Evolutionary conservation across 2,329 filamentous ascomycete species (phyloP), one percentile per base, ranked within the genome.

Genomic region (Blastomyces silverae): DNA sequence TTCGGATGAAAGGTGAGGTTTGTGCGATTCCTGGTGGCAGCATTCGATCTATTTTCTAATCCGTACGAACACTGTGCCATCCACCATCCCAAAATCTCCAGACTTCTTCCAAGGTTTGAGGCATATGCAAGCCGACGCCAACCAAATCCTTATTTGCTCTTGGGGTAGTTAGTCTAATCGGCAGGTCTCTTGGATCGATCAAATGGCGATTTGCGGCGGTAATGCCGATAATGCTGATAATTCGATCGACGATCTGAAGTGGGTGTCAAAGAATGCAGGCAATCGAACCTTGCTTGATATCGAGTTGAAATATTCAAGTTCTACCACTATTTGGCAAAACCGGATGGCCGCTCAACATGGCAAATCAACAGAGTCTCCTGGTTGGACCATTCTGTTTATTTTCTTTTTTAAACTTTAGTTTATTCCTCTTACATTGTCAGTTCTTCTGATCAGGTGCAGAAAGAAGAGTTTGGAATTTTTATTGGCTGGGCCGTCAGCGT

Each of bases 291-390:
- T 39, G 37, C 50, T 53, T 31, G 25, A 53, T 53, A 31, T 52
- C 25, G 22, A 52, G 4, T 52, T 52, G 48, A 52, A 10, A 52
- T 52, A 52, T 31, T 53, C 50, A 53, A 31, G 50, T 53, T 53
- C 11, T 31, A 31, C 13, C 25, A 53, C 17, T 25, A 53, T 17
- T 53, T 28, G 11, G 6, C 22, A 13, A 53, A 53, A 53, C 50
- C 13, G 13, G 50, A 31, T 53, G 8, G 25, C 7, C 20, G 6
- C 22, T 53, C 13, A 7, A 5, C 7, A 31, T 25, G 50, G 22
- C 50, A 53, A 53, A 28, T 25, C 50, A 31, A 15, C 4, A 3
- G 3, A 53, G 8, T 13, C 11, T 15, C 3, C 50, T 53, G 25
- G 50, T 53, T 53, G 50, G 50, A 11, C 15, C 13, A 13, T 53